These are phyloP conservation scores for Clathrus columnatus DNA, from an alignment of 768 basidiomycete genomes.

Conservation along the genomic window DNA sequence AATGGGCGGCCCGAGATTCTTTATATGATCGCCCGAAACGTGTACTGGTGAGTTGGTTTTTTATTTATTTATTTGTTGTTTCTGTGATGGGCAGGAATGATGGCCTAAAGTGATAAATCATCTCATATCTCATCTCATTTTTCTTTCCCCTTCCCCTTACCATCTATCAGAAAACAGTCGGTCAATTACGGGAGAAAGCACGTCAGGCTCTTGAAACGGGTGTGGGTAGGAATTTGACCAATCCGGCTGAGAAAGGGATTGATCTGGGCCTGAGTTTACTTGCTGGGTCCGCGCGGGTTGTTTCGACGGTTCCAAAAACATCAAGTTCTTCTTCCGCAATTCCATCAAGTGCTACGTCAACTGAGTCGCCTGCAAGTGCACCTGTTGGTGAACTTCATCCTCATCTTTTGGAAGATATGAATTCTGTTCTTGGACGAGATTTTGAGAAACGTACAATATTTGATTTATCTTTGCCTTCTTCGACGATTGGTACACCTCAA, in stretches of 20 bases:
- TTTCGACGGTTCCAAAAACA: background rate
- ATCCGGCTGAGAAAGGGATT: background rate
- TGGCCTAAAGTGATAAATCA: background rate
- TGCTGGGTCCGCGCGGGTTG: background rate
- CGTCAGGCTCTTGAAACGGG: background rate
- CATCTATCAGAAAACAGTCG: background rate
- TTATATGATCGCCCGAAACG: background rate
- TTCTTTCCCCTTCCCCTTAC: background rate
- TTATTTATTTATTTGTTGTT: background rate
- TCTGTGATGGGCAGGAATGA: background rate
- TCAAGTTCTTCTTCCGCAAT: background rate
- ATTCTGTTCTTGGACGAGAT: background rate
- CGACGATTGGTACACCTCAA: no score
- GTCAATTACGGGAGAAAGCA: background rate
- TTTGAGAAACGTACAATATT: no score
- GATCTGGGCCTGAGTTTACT: background rate
- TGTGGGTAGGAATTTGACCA: background rate
- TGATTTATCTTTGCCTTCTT: no score
- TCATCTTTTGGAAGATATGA: background rate
- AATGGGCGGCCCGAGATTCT: slow-evolving; percentile 38
- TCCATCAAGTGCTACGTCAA: background rate
- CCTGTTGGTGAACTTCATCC: background rate
- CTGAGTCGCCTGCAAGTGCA: background rate
- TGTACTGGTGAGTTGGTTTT: background rate
- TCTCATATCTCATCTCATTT: background rate